Base-by-base conservation (phyloP, 768 basidiomycete genomes). In the Russula griseocarnosa region DNA sequence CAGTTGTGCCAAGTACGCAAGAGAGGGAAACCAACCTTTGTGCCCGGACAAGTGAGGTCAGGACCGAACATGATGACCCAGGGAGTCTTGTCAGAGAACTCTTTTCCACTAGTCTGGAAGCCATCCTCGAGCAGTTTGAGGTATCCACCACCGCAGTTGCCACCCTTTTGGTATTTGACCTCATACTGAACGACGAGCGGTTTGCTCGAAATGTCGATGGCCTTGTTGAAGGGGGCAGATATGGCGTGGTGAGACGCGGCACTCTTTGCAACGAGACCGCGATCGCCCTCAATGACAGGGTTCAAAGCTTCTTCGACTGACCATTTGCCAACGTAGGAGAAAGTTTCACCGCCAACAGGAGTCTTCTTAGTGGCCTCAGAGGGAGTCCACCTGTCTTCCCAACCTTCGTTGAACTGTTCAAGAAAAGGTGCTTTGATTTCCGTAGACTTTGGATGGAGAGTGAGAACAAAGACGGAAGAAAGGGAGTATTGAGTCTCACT, bases 171-270 rank as follows among this genome's bases (percentile, higher is more conserved):
- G 76, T 97, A 94, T 79, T 98, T 96, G 79, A 97, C 97, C 75
- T 99, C 97, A 72, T 99, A 99, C 74, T 97, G 94, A 22, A 98
- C 88, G 68, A 98, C 94, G 51, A 98, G 81, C 50, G 95, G 90
- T 76, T 95, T 82, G 62, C 83, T 78, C 70, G 81, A 82, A 78
- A 95, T 92, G 80, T 89, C 86, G 71, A 98, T 79, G 58, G 92
- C 82, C 62, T 81, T 74, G 16, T 76, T 70, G 77, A 99, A 94
- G 14, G 94, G 89, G 1, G 95, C 93, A 64, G 96, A 98, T 75
- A 99, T 98, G 74, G 97, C 97, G 73, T 98, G 96, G 75, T 98
- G 96, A 22, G 94, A 94, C 60, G 97, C 97, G 81, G 95, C 94
- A 78, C 86, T 88, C 81, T 98, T 95, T 9, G 92, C 92, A 46